Evolutionary conservation across 2,329 filamentous ascomycete genomes (phyloP), one percentile per base, ranked within the genome.

Genomic region (Aspergillus luchuensis): DNA sequence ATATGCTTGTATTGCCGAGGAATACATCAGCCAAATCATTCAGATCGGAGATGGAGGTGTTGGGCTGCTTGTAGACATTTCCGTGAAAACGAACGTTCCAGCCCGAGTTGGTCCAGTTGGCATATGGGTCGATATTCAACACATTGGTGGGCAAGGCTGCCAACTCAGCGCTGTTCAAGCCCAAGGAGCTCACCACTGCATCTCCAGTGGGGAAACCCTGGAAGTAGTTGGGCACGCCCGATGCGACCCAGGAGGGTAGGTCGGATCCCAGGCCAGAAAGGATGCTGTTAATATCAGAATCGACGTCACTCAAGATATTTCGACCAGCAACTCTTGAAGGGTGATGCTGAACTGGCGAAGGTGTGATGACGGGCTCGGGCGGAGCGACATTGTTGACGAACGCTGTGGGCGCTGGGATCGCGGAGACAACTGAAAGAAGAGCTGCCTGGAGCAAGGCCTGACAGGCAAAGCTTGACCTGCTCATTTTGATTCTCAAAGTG

Each of bases 1-100:
- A 10, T 2, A 53, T 53, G 33, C 51, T 53, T 3, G 51, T 53
- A 17, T 53, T 53, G 3, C 51, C 51, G 7, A 53, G 51, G 19
- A 53, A 53, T 21, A 53, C 19, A 17, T 53, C 17, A 5, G 51
- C 51, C 11, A 53, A 17, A 13, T 53, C n/a, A 36, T 53, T 53
- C 21, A 53, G 36, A 21, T 53, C 51, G 51, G 51, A 41, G 51
- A 53, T 19, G 51, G 51, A 53, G 51, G 51, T 53, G 36, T 53
- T 53, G 7, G 51, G 51, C 15, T 53, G 51, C 19, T 53, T 53
- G 36, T 53, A 53, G 17, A 53, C 51, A 13, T 53, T 53, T 17
- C 51, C 51, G 51, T 53, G 51, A 11, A 53, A 53, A 36, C 51
- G 51, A 13, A 53, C 36, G 21, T 53, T 53, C 51, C 51, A 53